Evolutionary conservation across 345 rosid species (phyloP), one percentile per base, ranked within the genome.

Genomic region (Microcos paniculata): DNA sequence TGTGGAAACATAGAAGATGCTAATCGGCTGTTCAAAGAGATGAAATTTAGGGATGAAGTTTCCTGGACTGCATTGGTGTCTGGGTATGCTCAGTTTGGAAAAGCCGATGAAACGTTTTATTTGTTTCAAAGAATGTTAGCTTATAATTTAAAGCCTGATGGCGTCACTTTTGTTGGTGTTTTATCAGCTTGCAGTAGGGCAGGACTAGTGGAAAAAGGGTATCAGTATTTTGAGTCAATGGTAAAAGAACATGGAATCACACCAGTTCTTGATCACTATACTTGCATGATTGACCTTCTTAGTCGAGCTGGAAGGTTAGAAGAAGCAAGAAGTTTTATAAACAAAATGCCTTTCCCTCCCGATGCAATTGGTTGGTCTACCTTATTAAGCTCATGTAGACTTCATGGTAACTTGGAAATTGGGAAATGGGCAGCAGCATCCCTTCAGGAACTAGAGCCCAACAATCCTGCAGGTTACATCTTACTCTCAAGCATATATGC

Each of bases 51-150:
- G 84, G 99, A 95, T 84, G 96, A 89, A 81, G 89, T 95, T 70
- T 89, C 97, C 40, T 95, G 98, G 98, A 93, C 98, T 51, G 99
- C 99, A 35, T 78, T 95, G 78, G 84, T 95, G 81, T 91, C 97
- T 18, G 91, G 88, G 15, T 91, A 93, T 85, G 93, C 98, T 2
- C 93, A 93, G 70, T 95, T 87, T 58, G 98, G 99, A 77, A 91
- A 87, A 76, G 99, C 97, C 61, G 71, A 78, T 0, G 92, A 90
- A 84, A 87, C 94, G 45, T 88, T 95, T 65, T 85, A 85, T 42
- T 88, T 89, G 82, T 95, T 91, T 61, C 96, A 91, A 78, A 82
- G 79, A 77, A 95, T 93, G 98, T 67, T 87, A 58, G 83, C 84
- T 43, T 80, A 82, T 66, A 91, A 94, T 57, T 64, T 91, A 48